These are phyloP conservation scores for Datisca glomerata DNA, from an alignment of 306 rosid species.

Conservation along the genomic window DNA sequence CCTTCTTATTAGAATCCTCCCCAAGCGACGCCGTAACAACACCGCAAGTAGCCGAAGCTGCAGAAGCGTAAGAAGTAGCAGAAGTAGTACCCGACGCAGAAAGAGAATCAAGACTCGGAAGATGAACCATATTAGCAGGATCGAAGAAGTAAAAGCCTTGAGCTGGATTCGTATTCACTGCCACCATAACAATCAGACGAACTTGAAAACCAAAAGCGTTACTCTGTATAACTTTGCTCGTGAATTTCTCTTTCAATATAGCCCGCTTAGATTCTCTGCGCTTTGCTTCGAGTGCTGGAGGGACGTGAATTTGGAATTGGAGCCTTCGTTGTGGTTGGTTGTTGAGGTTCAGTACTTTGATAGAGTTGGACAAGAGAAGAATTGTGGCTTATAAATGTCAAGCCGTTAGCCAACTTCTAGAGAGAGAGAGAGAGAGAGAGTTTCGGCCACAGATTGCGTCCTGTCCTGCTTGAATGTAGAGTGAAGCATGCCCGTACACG, in stretches of 20 bases:
- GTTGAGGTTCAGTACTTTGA: too few species aligned
- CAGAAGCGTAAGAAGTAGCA: conserved; percentile 5
- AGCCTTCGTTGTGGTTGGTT: neutral
- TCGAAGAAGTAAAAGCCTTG: conserved; percentile 54
- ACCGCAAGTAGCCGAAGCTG: conserved; percentile 5
- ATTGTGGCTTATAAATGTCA: conserved; percentile 13
- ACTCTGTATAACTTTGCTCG: neutral
- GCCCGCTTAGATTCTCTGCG: neutral
- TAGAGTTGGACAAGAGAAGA: neutral
- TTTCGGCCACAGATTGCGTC: neutral
- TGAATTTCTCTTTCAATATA: neutral
- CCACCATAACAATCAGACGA: conserved; percentile 35
- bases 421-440: neutral
- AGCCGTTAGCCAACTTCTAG: neutral
- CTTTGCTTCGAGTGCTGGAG: neutral
- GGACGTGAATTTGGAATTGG: neutral
- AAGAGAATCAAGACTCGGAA: conserved; percentile 30
- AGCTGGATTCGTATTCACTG: conserved; percentile 48
- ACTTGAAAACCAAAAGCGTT: neutral
- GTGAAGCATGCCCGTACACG: conserved; percentile 6
- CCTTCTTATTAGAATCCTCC: conserved; percentile 61
- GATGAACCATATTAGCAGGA: conserved; percentile 34
- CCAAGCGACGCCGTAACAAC: conserved; percentile 8
- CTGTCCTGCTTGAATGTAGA: neutral
- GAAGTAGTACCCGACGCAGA: conserved; percentile 22